Evolutionary conservation across 1,139 yeast genomes (phyloP), one percentile per base, ranked within the genome.

Genomic region (Saccharomycopsis hybrid): DNA sequence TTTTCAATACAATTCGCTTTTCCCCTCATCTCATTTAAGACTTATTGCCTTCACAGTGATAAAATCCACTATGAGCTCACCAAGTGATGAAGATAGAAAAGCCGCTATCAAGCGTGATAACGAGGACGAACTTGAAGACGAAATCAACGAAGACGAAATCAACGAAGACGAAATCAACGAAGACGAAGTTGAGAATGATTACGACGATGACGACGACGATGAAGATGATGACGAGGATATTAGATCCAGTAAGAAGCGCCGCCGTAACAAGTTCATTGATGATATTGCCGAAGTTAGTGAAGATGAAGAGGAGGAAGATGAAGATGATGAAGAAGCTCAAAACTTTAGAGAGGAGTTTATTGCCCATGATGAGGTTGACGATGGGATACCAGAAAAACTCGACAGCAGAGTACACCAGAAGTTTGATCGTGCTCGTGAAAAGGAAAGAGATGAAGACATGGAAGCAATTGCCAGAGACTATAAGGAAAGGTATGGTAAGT

Each of bases 251-350:
- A 78, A 79, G 65, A 74, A 83, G 68, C 76, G 81, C 65, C 74
- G 84, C 61, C 80, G 83, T 65, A 92, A 92, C 66, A 92, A 86
- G 72, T 92, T 92, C 67, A 77, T 92, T 68, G 99, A 92, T 85
- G 95, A 92, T 51, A 98, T 92, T 73, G 99, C 99, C 54, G 98
- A 92, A 65, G 99, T 92, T 53, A 96, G 94, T 65, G 97, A 92
- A 55, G 98, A 92, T 59, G 98, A 92, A 54, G 98, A 92, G 58
- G 98, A 92, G 41, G 84, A 88, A 46, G 97, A 90, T 58, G n/a
- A n/a, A n/a, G 97, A 89, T 54, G 55, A 49, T 3, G 96, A 88
- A 58, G 97, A 88, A 59, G 96, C 92, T 8, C 97, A 85, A 57
- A 70, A 87, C 41, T 78, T 85, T 51, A 78, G 90, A 60, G 95